These are phyloP conservation scores for Pseudocercospora musae DNA, from an alignment of 2,329 filamentous ascomycete species.

Conservation along the genomic window DNA sequence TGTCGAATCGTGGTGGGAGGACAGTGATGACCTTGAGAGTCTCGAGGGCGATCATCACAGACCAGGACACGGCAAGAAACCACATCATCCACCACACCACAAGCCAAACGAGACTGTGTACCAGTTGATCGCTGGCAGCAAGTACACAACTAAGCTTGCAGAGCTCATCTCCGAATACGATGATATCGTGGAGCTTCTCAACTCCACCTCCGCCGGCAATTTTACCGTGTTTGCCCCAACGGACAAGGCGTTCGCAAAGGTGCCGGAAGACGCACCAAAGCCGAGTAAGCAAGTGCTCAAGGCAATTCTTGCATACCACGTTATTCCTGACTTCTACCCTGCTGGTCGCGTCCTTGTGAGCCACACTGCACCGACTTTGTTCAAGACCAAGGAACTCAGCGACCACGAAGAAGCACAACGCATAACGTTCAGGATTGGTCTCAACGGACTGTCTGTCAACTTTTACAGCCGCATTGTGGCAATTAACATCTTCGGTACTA, in stretches of 20 bases:
- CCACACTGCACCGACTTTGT: slow-evolving; percentile 70
- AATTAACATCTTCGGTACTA: slow-evolving; percentile 68
- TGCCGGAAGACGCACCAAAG: slow-evolving; percentile 55
- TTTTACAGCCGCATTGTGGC: slow-evolving; percentile 70
- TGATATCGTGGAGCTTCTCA: slow-evolving; percentile 69
- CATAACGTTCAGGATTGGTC: slow-evolving; percentile 63
- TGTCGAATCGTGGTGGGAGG: slow-evolving; percentile 47
- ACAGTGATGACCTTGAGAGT: slow-evolving; percentile 34
- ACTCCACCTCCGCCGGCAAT: slow-evolving; percentile 65
- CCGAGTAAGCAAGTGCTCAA: slow-evolving; percentile 68
- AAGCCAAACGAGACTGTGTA: slow-evolving; percentile 71
- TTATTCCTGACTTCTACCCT: slow-evolving; percentile 65
- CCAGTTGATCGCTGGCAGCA: slow-evolving; percentile 70
- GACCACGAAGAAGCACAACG: slow-evolving; percentile 62
- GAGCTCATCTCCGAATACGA: slow-evolving; percentile 70
- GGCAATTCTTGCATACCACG: slow-evolving; percentile 69
- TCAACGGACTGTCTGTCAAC: slow-evolving; percentile 68
- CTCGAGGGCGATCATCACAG: slow-evolving; percentile 33
- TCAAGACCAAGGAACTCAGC: slow-evolving; percentile 59
- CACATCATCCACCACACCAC: slow-evolving; percentile 36
- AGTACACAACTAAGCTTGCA: slow-evolving; percentile 73
- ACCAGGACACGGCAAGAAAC: slow-evolving; percentile 12
- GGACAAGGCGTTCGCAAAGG: slow-evolving; percentile 70
- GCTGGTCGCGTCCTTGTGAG: slow-evolving; percentile 62
- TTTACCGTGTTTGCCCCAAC: slow-evolving; percentile 79